These are phyloP conservation scores for Phytophthora multivora DNA, from an alignment of 352 stramenopile species.

Conservation along the genomic window DNA sequence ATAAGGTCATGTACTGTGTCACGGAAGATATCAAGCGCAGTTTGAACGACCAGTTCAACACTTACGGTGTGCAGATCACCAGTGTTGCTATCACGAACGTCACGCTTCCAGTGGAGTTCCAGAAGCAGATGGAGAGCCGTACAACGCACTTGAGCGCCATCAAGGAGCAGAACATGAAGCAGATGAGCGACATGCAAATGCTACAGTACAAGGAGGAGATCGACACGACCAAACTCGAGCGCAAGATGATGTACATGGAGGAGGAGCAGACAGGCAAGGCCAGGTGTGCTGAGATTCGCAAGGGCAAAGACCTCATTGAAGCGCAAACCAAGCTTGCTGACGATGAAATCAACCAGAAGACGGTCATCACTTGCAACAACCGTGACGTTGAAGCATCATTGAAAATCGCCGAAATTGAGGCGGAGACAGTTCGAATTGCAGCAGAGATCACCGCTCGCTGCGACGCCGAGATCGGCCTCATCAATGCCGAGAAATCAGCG, in stretches of 20 bases:
- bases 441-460: conserved; percentile 43
- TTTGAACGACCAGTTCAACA: conserved; percentile 80
- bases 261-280: conserved; percentile 64
- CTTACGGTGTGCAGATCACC: conserved; percentile 75
- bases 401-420: conserved; percentile 50
- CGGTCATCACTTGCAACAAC: conserved; percentile 48
- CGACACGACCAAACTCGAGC: conserved; percentile 60
- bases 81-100: conserved; percentile 83
- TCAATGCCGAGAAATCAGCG: conserved; percentile 44
- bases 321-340: conserved; percentile 46
- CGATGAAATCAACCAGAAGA: conserved; percentile 49
- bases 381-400: conserved; percentile 41
- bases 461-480: conserved; percentile 44
- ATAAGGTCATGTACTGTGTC: conserved; percentile 46
- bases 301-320: conserved; percentile 53
- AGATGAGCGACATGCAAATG: conserved; percentile 78
- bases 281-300: conserved; percentile 56
- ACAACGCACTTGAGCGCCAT: conserved; percentile 70
- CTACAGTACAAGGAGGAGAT: conserved; percentile 65
- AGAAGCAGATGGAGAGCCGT: conserved; percentile 71
- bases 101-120: conserved; percentile 55
- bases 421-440: conserved; percentile 49
- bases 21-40: conserved; percentile 74
- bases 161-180: conserved; percentile 83
- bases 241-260: conserved; percentile 63